Base-by-base conservation (phyloP, 805 yeast species). In the Kodamaea leandrae region DNA sequence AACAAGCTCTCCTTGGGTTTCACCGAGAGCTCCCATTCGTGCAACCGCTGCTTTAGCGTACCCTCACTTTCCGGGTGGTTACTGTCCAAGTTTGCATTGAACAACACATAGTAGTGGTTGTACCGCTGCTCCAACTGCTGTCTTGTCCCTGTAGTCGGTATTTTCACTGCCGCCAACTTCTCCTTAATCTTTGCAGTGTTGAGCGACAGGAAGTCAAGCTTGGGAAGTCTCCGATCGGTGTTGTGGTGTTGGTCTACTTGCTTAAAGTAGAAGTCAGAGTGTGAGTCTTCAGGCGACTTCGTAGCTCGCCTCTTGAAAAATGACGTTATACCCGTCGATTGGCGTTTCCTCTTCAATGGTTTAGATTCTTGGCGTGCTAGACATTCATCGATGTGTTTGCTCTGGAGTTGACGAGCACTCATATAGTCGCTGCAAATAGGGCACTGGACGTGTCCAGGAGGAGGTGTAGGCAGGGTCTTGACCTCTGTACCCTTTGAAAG, bases 31-130 rank as follows among this genome's bases (percentile, higher is more conserved):
- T 88, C 96, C 95, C 95, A 85, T 51, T 79, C 78, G 16, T 63
- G 57, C 27, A 90, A 66, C 38, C 74, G 74, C 39, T 72, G 77
- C 36, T 77, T 66, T 36, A 90, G 58, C 4, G 76, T 74, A 27
- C 66, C 62, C 16, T 78, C 80, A 18, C 77, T 61, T 3, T 76
- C 76, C 0, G 96, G 96, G 21, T 68, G 71, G 25, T 75, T 64
- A 4, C 89, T 75, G 54, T 88, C 96, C 32, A 81, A 72, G 53
- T 88, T 88, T 9, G 96, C 82, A 55, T 90, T 90, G 80, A 82
- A 84, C 8, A 88, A 55, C 23, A 81, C 77, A 42, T 83, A 78
- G 65, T 80, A 90, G 49, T 89, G 91, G 46, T 78, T 82, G 55
- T 85, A 85, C 29, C 98, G 63, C 14, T 74, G 62, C 45, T 86